Base-by-base conservation (phyloP, 768 basidiomycete genomes). In the Serendipita sp. region DNA sequence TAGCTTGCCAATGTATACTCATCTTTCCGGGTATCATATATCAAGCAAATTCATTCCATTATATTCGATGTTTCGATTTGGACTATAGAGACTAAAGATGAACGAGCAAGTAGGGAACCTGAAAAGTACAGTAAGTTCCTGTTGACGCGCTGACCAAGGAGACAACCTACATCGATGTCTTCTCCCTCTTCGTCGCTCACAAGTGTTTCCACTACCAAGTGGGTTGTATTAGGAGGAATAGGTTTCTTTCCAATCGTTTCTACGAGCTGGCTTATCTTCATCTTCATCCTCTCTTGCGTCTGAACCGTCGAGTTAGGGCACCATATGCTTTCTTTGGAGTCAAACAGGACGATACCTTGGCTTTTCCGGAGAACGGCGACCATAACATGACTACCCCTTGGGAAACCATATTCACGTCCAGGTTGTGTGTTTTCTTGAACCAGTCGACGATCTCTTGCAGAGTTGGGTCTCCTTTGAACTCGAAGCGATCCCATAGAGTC, bases 401-500 rank as follows among this genome's bases (percentile, higher is more conserved):
- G 71, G 90, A 93, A 67, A 97, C 90, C 96, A 99, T 99, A 63
- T 84, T 85, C 63, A 98, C 79, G 44, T 92, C 86, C 38, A 98
- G 84, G 37, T 85, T 85, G 74, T 98, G 89, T 66, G 87, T 81
- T 58, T 79, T 79, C 76, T 84, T 78, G 83, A 98, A 97, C 82
- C 83, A 92, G 64, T 82, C 73, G 37, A 95, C 74, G 72, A 99
- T 83, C 16, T 96, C 86, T 70, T 86, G 78, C 66, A 99, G 80
- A 3, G 92, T 90, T 3, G 93, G 90, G 73, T 98, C 86, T 70
- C 86, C 84, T 71, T 83, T 80, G 75, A 99, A 90, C 74, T 92
- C 88, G 77, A 98, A 91, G 63, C 95, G 86, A 76, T 98, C 93
- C 95, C 95, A 98, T 45, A 99, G 80, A 3, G 96, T 97, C 95